Evolutionary conservation across 78 protist genomes (phyloP), one percentile per base, ranked within the genome.

Genomic region (Parvularia atlantis): DNA sequence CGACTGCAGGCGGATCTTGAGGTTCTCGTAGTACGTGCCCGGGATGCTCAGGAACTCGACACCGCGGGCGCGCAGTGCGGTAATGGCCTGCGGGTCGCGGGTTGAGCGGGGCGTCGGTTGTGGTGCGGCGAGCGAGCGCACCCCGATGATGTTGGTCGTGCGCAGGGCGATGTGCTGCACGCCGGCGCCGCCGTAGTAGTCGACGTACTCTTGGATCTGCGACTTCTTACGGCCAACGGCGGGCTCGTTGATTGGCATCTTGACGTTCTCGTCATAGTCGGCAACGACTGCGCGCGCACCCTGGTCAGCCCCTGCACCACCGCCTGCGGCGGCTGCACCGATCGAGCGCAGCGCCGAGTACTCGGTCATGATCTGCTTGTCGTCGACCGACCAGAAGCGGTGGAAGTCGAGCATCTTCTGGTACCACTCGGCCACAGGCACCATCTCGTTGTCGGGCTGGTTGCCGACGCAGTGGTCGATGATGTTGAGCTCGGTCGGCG

Each of bases 181-280:
- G 33, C 96, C 96, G 1, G 92, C 84, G 63, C 96, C 96, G 31
- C 81, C 86, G 46, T 88, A 81, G 83, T 79, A 86, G 24, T 91
- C 96, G 50, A 88, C 89, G 76, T 79, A 91, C 77, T 86, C 91
- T 69, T 88, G 91, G 69, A 91, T 88, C 71, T 91, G 93, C 20
- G 69, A 37, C 77, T 76, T 75, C 68, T 54, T 60, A 64, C 52
- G 77, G 41, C 93, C 96, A 9, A 48, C 56, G 35, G 93, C 91
- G n/a, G 96, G 96, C 78, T 91, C 96, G 86, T 91, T 91, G 82
- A 91, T 85, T 52, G 91, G 91, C 84, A 86, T 71, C 79, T 82
- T 85, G 75, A 91, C 80, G 16, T 9, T 46, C 70, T 86, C 91
- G 35, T 58, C 64, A 19, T 52, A 11, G 64, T 86, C 85, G 35